phyloP scores from a whole-genome alignment of 140 eudicot genomes.

The Oenanthe javanica region DNA sequence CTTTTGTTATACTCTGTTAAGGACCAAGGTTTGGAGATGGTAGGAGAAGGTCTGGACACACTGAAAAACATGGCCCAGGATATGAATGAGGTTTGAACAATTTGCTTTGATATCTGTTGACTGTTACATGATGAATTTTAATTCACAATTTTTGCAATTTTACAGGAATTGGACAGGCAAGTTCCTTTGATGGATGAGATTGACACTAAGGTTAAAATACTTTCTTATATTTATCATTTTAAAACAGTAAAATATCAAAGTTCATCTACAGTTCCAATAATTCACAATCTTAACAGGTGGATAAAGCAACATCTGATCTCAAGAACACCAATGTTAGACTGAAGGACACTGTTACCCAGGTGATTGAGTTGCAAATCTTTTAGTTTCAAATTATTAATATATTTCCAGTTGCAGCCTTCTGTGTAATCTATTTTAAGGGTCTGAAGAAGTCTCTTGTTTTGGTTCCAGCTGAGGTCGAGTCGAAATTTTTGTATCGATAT shows the following conservation, averaged over 20 bases:
- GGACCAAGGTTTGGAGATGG: conserved; percentile 89
- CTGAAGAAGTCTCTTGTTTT: neutral
- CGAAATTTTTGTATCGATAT: conserved; percentile 60
- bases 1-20: conserved; percentile 18
- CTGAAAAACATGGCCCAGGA: conserved; percentile 89
- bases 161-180: conserved; percentile 93
- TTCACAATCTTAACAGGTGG: conserved; percentile 55
- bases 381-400: neutral
- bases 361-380: conserved; percentile 21
- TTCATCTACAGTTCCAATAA: conserved; percentile 7
- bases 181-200: conserved; percentile 98
- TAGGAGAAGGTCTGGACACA: conserved; percentile 73
- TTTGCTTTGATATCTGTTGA: conserved; percentile 15
- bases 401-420: neutral
- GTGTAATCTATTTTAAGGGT: neutral
- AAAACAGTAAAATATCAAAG: neutral
- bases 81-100: conserved; percentile 77
- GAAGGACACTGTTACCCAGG: conserved; percentile 88
- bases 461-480: conserved; percentile 53
- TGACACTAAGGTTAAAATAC: conserved; percentile 68
- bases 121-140: neutral
- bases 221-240: neutral
- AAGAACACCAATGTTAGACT: conserved; percentile 95
- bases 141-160: neutral
- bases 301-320: conserved; percentile 77